A percentile compares a stretch with the other conserved stretches of the same genome.
phyloP scores from a whole-genome alignment of 228 moss, liverwort and hornwort genomes.

The Sphagnum magellanicum region DNA sequence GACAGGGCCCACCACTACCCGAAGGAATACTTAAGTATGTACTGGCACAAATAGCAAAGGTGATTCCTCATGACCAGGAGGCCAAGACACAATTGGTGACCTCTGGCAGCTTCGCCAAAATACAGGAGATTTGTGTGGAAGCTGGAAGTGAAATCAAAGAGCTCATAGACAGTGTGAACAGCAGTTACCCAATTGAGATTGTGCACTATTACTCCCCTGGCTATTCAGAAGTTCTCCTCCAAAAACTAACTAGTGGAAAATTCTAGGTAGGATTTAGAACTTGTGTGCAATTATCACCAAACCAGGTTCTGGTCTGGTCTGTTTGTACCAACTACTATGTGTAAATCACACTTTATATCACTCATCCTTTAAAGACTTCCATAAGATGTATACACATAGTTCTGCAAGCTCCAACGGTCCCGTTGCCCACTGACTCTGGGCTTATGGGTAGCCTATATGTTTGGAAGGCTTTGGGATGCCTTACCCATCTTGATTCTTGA shows the following conservation, averaged over 20 bases:
- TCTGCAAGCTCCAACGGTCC: too few species aligned
- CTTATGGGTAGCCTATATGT: too few species aligned
- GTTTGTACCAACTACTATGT: too few species aligned
- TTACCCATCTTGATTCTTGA: too few species aligned
- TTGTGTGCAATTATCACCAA: too few species aligned
- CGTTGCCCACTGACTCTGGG: too few species aligned
- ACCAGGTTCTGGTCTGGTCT: too few species aligned
- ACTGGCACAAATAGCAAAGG: constrained; percentile 62
- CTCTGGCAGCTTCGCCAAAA: constrained; percentile 76
- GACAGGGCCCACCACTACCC: constrained; percentile 64
- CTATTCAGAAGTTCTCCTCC: constrained; percentile 68
- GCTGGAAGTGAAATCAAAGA: constrained; percentile 66
- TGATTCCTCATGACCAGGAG: constrained; percentile 67
- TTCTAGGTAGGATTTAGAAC: background rate
- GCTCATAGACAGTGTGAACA: constrained; percentile 62
- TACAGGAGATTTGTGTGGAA: constrained; percentile 67
- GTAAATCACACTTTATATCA: too few species aligned
- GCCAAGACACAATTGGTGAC: constrained; percentile 77
- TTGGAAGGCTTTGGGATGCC: too few species aligned
- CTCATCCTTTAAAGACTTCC: too few species aligned
- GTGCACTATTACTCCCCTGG: constrained; percentile 86
- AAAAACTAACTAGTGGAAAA: constrained; percentile 49
- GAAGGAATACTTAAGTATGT: constrained; percentile 71
- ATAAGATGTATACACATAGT: too few species aligned
- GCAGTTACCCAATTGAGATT: constrained; percentile 74